Conservation (phyloP, 352 stramenopile species). For the Pythium coloratum region DNA sequence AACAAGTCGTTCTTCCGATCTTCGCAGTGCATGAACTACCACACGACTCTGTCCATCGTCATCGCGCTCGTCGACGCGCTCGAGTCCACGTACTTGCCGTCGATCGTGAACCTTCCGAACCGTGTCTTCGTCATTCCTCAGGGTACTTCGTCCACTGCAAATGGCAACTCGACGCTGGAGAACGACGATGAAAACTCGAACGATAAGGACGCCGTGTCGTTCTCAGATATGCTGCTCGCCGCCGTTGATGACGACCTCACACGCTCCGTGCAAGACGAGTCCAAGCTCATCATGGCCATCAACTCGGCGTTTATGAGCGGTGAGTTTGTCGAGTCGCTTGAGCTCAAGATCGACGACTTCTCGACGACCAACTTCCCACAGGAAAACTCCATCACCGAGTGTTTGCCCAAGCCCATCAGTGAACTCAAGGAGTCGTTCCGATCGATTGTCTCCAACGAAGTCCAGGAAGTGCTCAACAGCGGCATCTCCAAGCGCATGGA, state of each 20-base stretch:
- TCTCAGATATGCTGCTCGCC: slow-evolving; percentile 78
- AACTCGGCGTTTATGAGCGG: slow-evolving; percentile 83
- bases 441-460: slow-evolving; percentile 72
- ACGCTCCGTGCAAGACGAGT: slow-evolving; percentile 58
- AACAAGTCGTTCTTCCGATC: slow-evolving; percentile 81
- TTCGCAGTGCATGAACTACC: slow-evolving; percentile 81
- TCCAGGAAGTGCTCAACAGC: slow-evolving; percentile 57
- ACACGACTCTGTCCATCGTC: slow-evolving; percentile 77
- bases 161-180: background rate
- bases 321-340: slow-evolving; percentile 63
- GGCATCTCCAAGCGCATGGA: slow-evolving; percentile 48
- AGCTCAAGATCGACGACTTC: slow-evolving; percentile 61
- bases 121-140: slow-evolving; percentile 61
- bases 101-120: slow-evolving; percentile 68
- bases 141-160: slow-evolving; percentile 2
- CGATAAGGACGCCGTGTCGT: slow-evolving; percentile 45
- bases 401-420: slow-evolving; percentile 65
- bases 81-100: slow-evolving; percentile 76
- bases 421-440: slow-evolving; percentile 73
- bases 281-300: slow-evolving; percentile 87
- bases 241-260: slow-evolving; percentile 80
- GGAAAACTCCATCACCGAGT: slow-evolving; percentile 65
- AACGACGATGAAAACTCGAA: slow-evolving; percentile 25
- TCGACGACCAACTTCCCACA: slow-evolving; percentile 45
- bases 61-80: slow-evolving; percentile 83